These are phyloP conservation scores for Isatis tinctoria DNA, from an alignment of 345 rosid genomes.

Conservation along the genomic window DNA sequence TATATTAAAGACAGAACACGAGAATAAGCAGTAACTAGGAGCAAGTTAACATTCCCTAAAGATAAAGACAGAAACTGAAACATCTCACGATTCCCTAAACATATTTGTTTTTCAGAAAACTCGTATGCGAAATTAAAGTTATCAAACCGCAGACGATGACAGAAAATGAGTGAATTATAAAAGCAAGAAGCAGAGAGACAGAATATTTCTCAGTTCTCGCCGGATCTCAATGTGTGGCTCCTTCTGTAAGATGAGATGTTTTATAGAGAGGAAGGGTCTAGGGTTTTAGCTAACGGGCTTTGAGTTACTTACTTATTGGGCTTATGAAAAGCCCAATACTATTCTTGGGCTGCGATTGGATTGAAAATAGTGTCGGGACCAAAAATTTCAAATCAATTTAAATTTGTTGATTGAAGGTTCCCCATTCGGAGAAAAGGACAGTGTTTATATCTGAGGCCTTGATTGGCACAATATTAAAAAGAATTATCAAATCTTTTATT, in stretches of 20 bases:
- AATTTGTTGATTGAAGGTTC: not conserved
- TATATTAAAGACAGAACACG: not conserved
- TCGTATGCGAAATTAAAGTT: not conserved
- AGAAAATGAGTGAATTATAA: not conserved
- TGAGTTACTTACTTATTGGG: not conserved
- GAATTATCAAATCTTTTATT: too few species aligned
- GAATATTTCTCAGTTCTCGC: not conserved
- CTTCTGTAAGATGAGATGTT: not conserved
- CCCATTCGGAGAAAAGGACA: not conserved
- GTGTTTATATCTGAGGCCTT: not conserved
- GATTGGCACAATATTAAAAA: too few species aligned
- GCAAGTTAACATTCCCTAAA: not conserved
- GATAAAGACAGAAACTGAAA: not conserved
- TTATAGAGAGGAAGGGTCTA: not conserved
- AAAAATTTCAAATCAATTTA: not conserved
- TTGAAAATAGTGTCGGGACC: not conserved
- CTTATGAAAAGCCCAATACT: not conserved
- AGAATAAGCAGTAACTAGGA: not conserved
- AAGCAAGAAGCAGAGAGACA: not conserved
- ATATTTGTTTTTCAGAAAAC: not conserved
- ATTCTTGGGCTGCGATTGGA: not conserved
- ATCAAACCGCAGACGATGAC: not conserved
- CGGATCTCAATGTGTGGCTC: conserved; percentile 1
- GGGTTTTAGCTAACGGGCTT: conserved; percentile 17
- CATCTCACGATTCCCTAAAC: too few species aligned